phyloP scores from a whole-genome alignment of 306 rosid genomes.

The Malus sylvestris region DNA sequence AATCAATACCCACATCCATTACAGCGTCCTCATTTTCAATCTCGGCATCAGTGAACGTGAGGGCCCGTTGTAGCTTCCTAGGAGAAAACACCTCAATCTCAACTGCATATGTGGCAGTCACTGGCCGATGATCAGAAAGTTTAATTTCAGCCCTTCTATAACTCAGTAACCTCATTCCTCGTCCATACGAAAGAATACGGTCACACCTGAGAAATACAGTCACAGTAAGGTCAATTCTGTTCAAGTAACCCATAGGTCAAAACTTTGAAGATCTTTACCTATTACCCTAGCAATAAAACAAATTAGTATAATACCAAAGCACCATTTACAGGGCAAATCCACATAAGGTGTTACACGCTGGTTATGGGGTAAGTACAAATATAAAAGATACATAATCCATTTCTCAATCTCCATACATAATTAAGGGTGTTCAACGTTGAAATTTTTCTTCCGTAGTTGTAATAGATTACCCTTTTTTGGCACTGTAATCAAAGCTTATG shows the following conservation, averaged over 20 bases:
- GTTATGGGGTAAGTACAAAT: background rate
- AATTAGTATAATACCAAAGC: background rate
- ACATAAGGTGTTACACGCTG: background rate
- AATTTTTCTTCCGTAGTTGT: background rate
- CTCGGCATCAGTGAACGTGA: constrained; percentile 81
- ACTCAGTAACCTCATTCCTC: constrained; percentile 58
- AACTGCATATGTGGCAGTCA: constrained; percentile 67
- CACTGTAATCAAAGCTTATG: background rate
- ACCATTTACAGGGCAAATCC: background rate
- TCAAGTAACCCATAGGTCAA: background rate
- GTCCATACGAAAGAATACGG: constrained; percentile 81
- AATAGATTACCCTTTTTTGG: background rate
- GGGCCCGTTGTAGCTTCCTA: constrained; percentile 73
- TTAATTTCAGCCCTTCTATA: constrained; percentile 64
- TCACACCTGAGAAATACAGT: constrained; percentile 68
- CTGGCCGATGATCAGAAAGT: constrained; percentile 92
- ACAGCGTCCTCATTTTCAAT: constrained; percentile 47
- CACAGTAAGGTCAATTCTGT: background rate
- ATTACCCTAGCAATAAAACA: background rate
- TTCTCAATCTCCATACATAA: background rate
- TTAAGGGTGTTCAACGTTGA: background rate
- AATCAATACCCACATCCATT: constrained; percentile 20
- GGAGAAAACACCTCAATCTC: constrained; percentile 85
- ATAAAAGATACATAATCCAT: background rate
- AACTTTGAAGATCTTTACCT: background rate